A percentile compares a stretch with the other conserved stretches of the same genome.
Evolutionary conservation across 1,284 basidiomycete genomes (phyloP).

Genomic region (Tetrapyrgos nigripes): DNA sequence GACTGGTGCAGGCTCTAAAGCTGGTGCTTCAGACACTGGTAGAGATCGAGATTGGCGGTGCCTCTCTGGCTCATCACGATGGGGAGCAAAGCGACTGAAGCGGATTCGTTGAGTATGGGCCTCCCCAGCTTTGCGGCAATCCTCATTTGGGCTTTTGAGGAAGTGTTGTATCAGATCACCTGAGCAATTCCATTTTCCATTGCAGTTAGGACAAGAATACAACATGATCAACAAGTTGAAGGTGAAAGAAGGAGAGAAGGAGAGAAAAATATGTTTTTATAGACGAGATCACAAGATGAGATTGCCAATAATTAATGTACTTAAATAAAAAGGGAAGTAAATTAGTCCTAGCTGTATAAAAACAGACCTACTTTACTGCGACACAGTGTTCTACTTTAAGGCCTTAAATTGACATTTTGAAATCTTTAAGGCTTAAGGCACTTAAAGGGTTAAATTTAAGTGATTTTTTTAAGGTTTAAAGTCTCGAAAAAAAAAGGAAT

Average conservation of each 20-base stretch:
- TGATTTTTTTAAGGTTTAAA: too few species aligned
- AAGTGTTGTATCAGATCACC: conserved; percentile 4
- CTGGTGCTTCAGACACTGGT: background rate
- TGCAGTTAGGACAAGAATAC: background rate
- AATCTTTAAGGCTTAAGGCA: too few species aligned
- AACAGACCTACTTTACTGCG: too few species aligned
- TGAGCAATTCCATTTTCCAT: background rate
- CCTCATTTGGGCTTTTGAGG: background rate
- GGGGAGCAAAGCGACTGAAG: conserved; percentile 1
- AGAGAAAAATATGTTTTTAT: background rate
- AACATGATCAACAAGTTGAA: background rate
- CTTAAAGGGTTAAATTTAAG: too few species aligned
- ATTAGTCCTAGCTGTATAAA: background rate
- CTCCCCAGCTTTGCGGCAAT: background rate
- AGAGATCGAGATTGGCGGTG: background rate
- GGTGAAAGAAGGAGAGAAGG: background rate
- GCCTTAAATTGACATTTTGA: too few species aligned
- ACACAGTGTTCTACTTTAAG: too few species aligned
- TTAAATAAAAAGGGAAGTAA: too few species aligned
- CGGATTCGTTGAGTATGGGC: background rate
- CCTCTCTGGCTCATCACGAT: background rate
- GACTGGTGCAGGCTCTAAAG: background rate
- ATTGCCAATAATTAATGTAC: too few species aligned
- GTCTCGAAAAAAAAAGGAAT: too few species aligned
- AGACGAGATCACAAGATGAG: too few species aligned